Conservation (phyloP, 495 filamentous ascomycete genomes). For the Astrothelium subdiscretum region DNA sequence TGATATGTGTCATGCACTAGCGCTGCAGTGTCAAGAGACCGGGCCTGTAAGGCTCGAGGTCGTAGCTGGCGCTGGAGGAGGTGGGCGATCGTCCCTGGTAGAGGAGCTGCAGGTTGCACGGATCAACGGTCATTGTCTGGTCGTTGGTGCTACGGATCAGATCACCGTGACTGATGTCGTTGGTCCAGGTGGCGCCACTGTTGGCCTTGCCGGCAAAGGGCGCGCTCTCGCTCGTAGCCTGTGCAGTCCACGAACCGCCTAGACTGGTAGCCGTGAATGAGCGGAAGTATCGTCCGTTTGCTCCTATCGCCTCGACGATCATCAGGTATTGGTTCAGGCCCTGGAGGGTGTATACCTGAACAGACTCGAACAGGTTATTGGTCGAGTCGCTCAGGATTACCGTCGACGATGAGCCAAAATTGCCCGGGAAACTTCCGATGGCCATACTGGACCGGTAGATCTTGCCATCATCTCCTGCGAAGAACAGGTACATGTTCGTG, state of each 20-base stretch:
- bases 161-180: constrained; percentile 54
- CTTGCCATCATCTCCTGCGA: constrained; percentile 52
- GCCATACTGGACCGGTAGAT: constrained; percentile 52
- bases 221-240: constrained; percentile 39
- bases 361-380: constrained; percentile 51
- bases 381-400: constrained; percentile 39
- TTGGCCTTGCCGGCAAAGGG: constrained; percentile 53
- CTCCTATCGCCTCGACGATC: constrained; percentile 51
- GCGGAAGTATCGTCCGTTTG: constrained; percentile 50
- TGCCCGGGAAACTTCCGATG: constrained; percentile 45
- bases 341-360: constrained; percentile 48
- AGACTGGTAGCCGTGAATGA: constrained; percentile 47
- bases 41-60: constrained; percentile 12
- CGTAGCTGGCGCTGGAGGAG: constrained; percentile 1
- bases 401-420: constrained; percentile 39
- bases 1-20: not conserved
- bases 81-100: constrained; percentile 13
- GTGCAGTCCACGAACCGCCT: constrained; percentile 41
- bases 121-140: constrained; percentile 38
- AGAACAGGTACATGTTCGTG: constrained; percentile 52
- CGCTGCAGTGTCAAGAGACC: constrained; percentile 16
- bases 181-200: constrained; percentile 49
- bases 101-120: constrained; percentile 16
- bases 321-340: constrained; percentile 46
- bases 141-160: constrained; percentile 42